Percentiles rank a stretch among this genome's conserved stretches.
Evolutionary conservation across 768 basidiomycete species (phyloP).

Genomic region (Macrocybe gigantea): DNA sequence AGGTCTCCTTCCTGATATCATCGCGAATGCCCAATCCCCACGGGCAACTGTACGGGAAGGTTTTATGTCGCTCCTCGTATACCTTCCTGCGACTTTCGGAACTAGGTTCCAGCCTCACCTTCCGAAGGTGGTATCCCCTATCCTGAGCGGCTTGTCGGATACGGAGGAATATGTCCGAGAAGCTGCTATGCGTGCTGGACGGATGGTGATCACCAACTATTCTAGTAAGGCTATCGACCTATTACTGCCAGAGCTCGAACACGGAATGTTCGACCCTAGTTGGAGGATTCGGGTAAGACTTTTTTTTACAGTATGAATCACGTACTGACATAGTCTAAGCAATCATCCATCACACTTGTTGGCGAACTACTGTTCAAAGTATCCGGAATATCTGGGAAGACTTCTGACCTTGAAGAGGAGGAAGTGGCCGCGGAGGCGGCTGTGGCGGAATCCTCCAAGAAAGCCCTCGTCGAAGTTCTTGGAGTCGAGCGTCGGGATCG

Average conservation of each 20-base stretch:
- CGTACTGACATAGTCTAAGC: conserved; percentile 36
- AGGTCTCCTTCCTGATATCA: conserved; percentile 88
- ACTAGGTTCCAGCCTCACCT: conserved; percentile 95
- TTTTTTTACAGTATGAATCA: not conserved
- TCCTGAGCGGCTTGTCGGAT: conserved; percentile 87
- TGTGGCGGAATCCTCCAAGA: conserved; percentile 73
- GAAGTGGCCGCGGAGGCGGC: conserved; percentile 59
- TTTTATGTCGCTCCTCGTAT: conserved; percentile 97
- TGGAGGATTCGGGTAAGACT: conserved; percentile 88
- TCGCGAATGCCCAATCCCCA: conserved; percentile 85
- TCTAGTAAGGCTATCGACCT: conserved; percentile 89
- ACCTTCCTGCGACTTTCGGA: conserved; percentile 93
- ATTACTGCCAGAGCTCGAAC: conserved; percentile 88
- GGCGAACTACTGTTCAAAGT: conserved; percentile 96
- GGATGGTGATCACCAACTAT: conserved; percentile 97
- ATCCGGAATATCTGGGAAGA: conserved; percentile 90
- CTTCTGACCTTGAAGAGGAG: conserved; percentile 70
- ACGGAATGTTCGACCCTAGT: conserved; percentile 88
- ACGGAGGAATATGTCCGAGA: conserved; percentile 93
- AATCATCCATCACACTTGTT: conserved; percentile 93
- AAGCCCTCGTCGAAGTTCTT: conserved; percentile 82
- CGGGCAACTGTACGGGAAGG: conserved; percentile 92
- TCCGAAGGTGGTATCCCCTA: conserved; percentile 89
- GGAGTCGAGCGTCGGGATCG: conserved; percentile 87
- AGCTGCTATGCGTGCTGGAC: conserved; percentile 96